Base-by-base conservation (phyloP, 441 rosid genomes). In the Mallotus japonicus region DNA sequence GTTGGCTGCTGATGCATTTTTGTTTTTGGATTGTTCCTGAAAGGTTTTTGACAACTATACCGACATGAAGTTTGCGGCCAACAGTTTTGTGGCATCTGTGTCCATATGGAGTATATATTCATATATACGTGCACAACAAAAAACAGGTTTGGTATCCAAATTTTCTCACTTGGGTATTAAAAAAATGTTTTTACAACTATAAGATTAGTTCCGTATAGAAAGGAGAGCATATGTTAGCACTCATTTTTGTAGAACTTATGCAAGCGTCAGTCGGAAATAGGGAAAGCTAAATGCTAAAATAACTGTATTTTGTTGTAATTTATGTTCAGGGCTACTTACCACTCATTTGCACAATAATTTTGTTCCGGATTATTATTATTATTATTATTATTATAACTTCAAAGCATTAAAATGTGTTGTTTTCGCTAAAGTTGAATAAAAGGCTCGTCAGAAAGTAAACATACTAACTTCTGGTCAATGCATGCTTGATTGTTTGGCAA, bases 81-180 rank as follows among this genome's bases (percentile, higher is more conserved):
- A 62, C 14, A 2, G 16, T 69, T 67, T 37, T 66, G 56, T 4
- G 34, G 63, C 67, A 42, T 42, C 61, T 73, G 37, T 72, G 67
- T 71, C 40, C 20, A 73, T 63, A 60, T 57, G 37, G 63, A 53
- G 61, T 65, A 44, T 42, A 46, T 40, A 64, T 44, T 11, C 15
- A 53, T 50, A 53, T 37, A 68, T 56, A 51, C 58, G 47, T 50
- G 65, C 37, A 67, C 3, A 15, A 7, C 49, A 42, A 50, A 57
- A 69, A 54, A 62, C 22, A 51, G 58, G 51, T 37, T 71, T 12
- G 49, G 50, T n/a, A 11, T 58, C 76, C 62, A 49, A 67, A 49
- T 65, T 78, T 75, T 62, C 49, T 15, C 40, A 3, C 50, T 66
- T 50, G 77, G 79, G 72, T 65, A 12, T 71, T 40, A 44, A 28